Evolutionary conservation across 2,329 filamentous ascomycete genomes (phyloP).

Genomic region (Colletotrichum abscissum): DNA sequence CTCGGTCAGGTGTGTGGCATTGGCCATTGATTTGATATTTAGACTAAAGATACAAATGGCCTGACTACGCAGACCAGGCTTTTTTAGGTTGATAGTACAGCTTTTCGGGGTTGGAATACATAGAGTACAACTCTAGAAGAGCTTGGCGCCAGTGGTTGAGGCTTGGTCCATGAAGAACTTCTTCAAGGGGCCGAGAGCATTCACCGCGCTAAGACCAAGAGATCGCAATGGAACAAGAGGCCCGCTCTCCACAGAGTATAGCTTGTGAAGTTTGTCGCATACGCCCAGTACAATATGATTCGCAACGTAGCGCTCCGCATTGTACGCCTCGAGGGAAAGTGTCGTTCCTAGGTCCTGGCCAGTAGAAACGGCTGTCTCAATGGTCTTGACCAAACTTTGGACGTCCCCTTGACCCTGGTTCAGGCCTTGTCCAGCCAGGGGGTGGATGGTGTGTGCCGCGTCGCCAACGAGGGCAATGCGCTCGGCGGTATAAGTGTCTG

Average conservation of each 20-base stretch:
- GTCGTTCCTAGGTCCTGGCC: conserved; percentile 88
- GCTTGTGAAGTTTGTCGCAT: conserved; percentile 90
- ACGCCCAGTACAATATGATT: conserved; percentile 85
- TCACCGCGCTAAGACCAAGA: conserved; percentile 79
- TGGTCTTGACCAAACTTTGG: conserved; percentile 78
- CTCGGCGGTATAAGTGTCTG: conserved; percentile 91
- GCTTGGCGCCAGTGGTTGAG: conserved; percentile 63
- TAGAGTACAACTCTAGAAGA: conserved; percentile 44
- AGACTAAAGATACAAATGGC: conserved; percentile 2
- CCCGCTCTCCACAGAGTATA: conserved; percentile 84
- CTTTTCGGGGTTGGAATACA: background rate
- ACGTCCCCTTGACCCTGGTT: conserved; percentile 95
- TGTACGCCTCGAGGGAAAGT: conserved; percentile 85
- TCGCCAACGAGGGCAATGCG: conserved; percentile 94
- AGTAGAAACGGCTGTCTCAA: conserved; percentile 81
- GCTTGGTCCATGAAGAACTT: conserved; percentile 85
- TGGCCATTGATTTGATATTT: background rate
- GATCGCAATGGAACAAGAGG: conserved; percentile 85
- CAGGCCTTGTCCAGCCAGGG: conserved; percentile 91
- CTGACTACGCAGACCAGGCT: background rate
- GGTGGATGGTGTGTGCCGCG: conserved; percentile 94
- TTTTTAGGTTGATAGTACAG: conserved; percentile 15
- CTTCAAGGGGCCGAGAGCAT: conserved; percentile 81
- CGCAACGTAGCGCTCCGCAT: conserved; percentile 80
- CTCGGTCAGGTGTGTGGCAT: background rate